Evolutionary conservation across 179 eudicot genomes (phyloP), one percentile per base, ranked within the genome.

Genomic region (Spergularia azorica): DNA sequence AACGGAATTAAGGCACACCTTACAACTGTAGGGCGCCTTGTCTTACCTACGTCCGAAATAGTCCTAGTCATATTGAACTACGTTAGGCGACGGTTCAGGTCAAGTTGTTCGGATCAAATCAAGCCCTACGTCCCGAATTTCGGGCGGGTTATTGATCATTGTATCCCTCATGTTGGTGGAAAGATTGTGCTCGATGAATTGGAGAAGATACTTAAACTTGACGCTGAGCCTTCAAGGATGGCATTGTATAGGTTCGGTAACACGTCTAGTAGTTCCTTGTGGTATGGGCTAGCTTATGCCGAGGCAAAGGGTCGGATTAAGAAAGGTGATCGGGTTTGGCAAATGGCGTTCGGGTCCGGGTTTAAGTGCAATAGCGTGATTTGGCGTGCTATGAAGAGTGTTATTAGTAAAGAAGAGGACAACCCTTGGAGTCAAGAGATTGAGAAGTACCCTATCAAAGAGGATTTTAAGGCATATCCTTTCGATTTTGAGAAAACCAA

Each of bases 301-400:
- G 90, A 89, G 67, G 92, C 90, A 8, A 89, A 87, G 70, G 83
- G 88, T 36, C 70, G 81, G 77, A 67, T 89, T 10, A 82, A 74
- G 72, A 78, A 72, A 52, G 89, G 90, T 6, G 70, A 89, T 72
- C 76, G 76, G 5, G 72, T 83, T 64, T 87, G 88, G 92, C 88
- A 85, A 52, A 74, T 89, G 12, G 87, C 88, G 2, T 89, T 78
- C 59, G 92, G 92, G 32, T 83, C 90, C 1, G 92, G 92, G 13
- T 89, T 89, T 67, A 83, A 85, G 72, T 87, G 90, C 32, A 77
- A 76, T 70, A 88, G 89, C 63, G 75, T 78, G 41, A 76, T 89
- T 16, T 89, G 86, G 88, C 39, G 63, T 3, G 85, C 88, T 0
- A 50, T 84, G 55, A 85, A 79, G 73, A 38, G 48, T 56, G 77